These are phyloP conservation scores for Venturia nashicola DNA, from an alignment of 2,329 filamentous ascomycete genomes.

Conservation along the genomic window DNA sequence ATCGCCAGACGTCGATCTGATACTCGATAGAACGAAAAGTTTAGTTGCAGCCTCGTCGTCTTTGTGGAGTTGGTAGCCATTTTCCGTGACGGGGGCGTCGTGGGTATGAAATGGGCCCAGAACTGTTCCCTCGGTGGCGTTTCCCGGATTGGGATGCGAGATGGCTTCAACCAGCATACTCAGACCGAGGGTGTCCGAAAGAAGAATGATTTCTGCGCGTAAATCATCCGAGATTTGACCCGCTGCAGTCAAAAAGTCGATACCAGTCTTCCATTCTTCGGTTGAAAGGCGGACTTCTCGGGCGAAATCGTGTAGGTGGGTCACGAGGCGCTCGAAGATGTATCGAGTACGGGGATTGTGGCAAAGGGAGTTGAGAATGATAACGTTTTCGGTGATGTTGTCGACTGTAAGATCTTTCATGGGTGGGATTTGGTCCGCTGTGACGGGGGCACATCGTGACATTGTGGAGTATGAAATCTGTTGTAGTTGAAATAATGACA, in stretches of 20 bases:
- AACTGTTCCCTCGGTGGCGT: conserved; percentile 64
- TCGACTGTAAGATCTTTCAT: conserved; percentile 64
- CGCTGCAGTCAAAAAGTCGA: conserved; percentile 58
- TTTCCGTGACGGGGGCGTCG: conserved; percentile 42
- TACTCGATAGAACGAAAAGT: background rate
- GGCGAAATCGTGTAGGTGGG: conserved; percentile 71
- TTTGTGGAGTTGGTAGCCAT: conserved; percentile 1
- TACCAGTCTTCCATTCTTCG: conserved; percentile 64
- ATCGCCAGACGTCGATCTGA: conserved; percentile 47
- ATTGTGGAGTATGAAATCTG: background rate
- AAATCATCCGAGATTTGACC: conserved; percentile 65
- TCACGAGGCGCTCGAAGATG: conserved; percentile 59
- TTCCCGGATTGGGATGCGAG: conserved; percentile 65
- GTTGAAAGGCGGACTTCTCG: conserved; percentile 65
- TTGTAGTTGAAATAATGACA: background rate
- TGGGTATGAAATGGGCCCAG: conserved; percentile 77
- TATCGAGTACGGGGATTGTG: conserved; percentile 55
- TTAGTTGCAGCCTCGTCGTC: background rate
- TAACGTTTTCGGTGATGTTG: conserved; percentile 68
- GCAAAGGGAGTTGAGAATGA: conserved; percentile 62
- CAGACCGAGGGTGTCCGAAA: conserved; percentile 68
- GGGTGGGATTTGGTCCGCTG: conserved; percentile 27
- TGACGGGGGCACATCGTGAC: conserved; percentile 7
- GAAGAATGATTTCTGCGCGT: conserved; percentile 71
- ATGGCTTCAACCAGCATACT: conserved; percentile 72